Percentiles rank a stretch among this genome's conserved stretches.
These are phyloP conservation scores for Zizania palustris DNA, from an alignment of 202 grass and related monocot species.

Conservation along the genomic window DNA sequence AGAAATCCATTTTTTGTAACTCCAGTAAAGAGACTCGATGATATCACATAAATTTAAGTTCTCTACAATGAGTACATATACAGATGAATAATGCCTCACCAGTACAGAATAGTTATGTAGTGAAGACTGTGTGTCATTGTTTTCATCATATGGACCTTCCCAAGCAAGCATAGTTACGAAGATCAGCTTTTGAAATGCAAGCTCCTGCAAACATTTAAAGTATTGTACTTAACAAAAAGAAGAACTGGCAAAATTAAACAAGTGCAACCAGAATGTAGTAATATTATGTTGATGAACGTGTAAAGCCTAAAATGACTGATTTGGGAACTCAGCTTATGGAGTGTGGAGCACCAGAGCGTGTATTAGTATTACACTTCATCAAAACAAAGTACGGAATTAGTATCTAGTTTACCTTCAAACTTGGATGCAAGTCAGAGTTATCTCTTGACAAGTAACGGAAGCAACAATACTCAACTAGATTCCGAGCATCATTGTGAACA, in stretches of 20 bases:
- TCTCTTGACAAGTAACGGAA: slow-evolving; percentile 91
- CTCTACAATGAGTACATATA: not conserved
- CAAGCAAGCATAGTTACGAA: slow-evolving; percentile 99
- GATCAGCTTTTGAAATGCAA: slow-evolving; percentile 93
- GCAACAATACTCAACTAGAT: slow-evolving; percentile 94
- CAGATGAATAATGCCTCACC: slow-evolving; percentile 46
- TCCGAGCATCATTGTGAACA: slow-evolving; percentile 65
- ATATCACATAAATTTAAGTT: slow-evolving; percentile 9
- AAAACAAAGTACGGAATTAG: slow-evolving; percentile 23
- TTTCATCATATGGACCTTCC: slow-evolving; percentile 68
- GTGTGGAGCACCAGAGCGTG: slow-evolving; percentile 6
- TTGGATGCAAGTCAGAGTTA: slow-evolving; percentile 82
- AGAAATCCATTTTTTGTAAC: slow-evolving; percentile 34
- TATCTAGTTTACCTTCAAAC: slow-evolving; percentile 67
- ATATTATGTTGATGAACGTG: slow-evolving; percentile 16
- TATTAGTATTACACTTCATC: slow-evolving; percentile 21
- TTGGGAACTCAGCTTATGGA: not conserved
- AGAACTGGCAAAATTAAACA: slow-evolving; percentile 20
- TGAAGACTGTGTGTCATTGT: slow-evolving; percentile 46
- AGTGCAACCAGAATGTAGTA: slow-evolving; percentile 14
- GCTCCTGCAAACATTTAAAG: slow-evolving; percentile 59
- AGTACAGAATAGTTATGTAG: slow-evolving; percentile 68
- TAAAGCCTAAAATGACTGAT: not conserved
- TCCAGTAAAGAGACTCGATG: slow-evolving; percentile 27
- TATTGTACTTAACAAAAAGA: slow-evolving; percentile 13